Base-by-base conservation (phyloP, 495 filamentous ascomycete species). In the Aspergillus kassunensis region DNA sequence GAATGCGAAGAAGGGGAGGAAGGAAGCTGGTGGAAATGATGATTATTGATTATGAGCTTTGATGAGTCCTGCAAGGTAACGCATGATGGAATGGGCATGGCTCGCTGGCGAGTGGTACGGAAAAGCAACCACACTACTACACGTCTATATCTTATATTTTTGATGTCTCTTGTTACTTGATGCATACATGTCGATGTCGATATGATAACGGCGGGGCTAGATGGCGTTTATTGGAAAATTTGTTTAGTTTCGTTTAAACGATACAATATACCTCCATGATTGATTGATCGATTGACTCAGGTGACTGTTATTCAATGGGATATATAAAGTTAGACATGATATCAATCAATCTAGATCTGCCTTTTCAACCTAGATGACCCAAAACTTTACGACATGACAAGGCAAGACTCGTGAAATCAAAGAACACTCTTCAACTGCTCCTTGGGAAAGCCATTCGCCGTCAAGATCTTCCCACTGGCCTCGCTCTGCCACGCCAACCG, bases 391-490 rank as follows among this genome's bases (percentile, higher is more conserved):
- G n/a, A n/a, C n/a, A n/a, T n/a, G n/a, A n/a, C n/a, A n/a, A n/a
- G n/a, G n/a, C n/a, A n/a, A n/a, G n/a, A n/a, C n/a, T n/a, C n/a
- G n/a, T n/a, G n/a, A n/a, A n/a, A n/a, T n/a, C n/a, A 77, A 53
- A 77, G 60, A 51, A 66, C 65, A 44, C 69, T 72, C 64, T 72
- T 77, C 13, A 59, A 37, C 4, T 27, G 24, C 4, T 27, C 24
- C 61, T 69, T 68, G 11, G 44, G n/a, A 19, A 85, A 78, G 18
- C 78, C 78, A 63, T 81, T 75, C 58, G 86, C 68, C 61, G 73
- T 74, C 68, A 92, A 66, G 67, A 93, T 59, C 59, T 80, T 71
- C 62, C 86, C 80, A 2, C 83, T 79, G 69, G 80, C 82, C 42
- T 77, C 67, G 50, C 68, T 78, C 70, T 93, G 89, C 69, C 69